These are phyloP conservation scores for Staphylotrichum tortipilum DNA, from an alignment of 495 filamentous ascomycete species.

Conservation along the genomic window DNA sequence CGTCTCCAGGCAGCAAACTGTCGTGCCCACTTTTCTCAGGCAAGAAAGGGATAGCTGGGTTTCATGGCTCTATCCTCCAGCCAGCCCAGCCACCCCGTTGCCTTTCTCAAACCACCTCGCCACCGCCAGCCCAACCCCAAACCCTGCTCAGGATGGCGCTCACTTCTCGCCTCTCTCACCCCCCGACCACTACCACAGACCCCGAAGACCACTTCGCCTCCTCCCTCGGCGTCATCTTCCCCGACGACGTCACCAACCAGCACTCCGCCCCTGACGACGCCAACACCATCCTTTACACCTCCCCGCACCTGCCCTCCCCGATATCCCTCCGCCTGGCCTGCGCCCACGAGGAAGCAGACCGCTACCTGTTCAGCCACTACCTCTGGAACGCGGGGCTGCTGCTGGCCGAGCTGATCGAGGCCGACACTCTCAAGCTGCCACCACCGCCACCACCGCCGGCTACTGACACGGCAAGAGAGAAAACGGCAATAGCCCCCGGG, in stretches of 20 bases:
- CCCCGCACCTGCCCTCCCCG: conserved; percentile 41
- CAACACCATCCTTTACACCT: conserved; percentile 57
- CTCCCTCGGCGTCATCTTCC: conserved; percentile 63
- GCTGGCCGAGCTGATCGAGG: conserved; percentile 61
- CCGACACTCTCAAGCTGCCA: conserved; percentile 25
- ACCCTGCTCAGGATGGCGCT: conserved; percentile 26
- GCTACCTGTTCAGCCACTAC: conserved; percentile 70
- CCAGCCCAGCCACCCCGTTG: too few species aligned
- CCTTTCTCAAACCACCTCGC: too few species aligned
- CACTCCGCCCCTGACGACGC: conserved; percentile 64
- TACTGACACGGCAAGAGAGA: too few species aligned
- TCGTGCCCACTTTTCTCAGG: too few species aligned
- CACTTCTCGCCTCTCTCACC: conserved; percentile 35
- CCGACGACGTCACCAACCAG: conserved; percentile 62
- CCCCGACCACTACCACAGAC: too few species aligned
- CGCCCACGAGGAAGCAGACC: conserved; percentile 46
- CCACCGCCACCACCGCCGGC: too few species aligned
- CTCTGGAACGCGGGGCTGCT: conserved; percentile 77
- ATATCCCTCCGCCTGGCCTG: conserved; percentile 45
- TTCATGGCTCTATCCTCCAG: too few species aligned
- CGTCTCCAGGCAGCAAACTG: too few species aligned
- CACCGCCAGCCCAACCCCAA: neutral
- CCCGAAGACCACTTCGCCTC: conserved; percentile 59
- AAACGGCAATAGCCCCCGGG: neutral
- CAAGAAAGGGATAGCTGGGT: too few species aligned